Base-by-base conservation (phyloP, 129 eudicot species). In the Erigeron canadensis region DNA sequence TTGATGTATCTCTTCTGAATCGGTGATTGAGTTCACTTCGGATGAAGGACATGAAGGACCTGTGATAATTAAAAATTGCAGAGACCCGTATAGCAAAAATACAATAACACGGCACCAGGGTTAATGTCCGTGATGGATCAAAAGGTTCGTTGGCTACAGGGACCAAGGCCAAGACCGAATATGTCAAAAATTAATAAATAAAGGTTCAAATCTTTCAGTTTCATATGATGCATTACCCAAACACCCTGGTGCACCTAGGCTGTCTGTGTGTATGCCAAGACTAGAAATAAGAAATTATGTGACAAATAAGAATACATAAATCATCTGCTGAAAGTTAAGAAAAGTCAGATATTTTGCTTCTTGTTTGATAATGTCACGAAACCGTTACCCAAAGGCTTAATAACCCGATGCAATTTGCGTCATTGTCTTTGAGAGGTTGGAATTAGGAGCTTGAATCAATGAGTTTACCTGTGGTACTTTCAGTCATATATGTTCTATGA, bases 1-100 rank as follows among this genome's bases (percentile, higher is more conserved):
- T 53, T 44, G 77, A 64, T 54, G 53, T 34, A 18, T 43, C 8
- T 71, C 82, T 28, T 71, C 77, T 10, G 72, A 55, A 55, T 43
- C 82, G 19, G 45, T 71, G 38, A 71, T 22, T 15, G 77, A 78
- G 62, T 41, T 78, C 50, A 55, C 81, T 54, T 78, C 81, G 13
- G 81, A 78, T 22, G 67, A 53, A 5, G 77, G 77, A 40, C 62
- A 51, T 5, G 77, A 71, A 71, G 81, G 67, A 15, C 77, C 81
- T 78, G 67, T 1, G 9, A 18, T 28, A 71, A 42, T n/a, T 15
- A 12, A 51, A 70, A 40, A 51, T 40, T 48, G 0, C 12, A 56
- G 45, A 42, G 58, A 75, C 58, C 73, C 66, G 43, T 38, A 61
- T 23, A 34, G 34, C 51, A 21, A 50, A 18, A 50, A n/a, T 50